Evolutionary conservation across 176 grass and related monocot species (phyloP).

Genomic region (Eragrostis curvula): DNA sequence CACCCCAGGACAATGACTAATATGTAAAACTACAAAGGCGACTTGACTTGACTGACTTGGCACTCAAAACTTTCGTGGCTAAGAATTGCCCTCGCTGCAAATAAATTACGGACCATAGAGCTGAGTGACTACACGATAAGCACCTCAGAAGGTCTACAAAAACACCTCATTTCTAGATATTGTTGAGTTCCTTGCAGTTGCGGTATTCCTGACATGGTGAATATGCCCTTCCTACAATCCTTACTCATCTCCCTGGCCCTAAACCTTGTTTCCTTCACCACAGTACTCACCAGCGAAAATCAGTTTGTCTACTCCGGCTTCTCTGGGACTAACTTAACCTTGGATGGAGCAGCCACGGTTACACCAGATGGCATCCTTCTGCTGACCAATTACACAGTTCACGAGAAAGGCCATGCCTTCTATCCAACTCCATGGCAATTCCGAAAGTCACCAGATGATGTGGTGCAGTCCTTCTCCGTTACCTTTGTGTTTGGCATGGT

Average conservation of each 20-base stretch:
- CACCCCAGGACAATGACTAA: neutral
- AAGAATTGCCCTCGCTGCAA: neutral
- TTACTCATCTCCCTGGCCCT: neutral
- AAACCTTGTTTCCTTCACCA: neutral
- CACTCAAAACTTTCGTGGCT: neutral
- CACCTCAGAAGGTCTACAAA: too few species aligned
- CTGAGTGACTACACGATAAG: neutral
- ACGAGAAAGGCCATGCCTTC: too few species aligned
- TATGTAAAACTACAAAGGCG: neutral
- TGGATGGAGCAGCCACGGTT: neutral
- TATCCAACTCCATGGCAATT: too few species aligned
- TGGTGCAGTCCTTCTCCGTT: too few species aligned
- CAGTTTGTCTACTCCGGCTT: conserved; percentile 9
- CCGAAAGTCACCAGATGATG: too few species aligned
- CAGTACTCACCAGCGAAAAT: neutral
- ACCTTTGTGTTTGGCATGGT: too few species aligned
- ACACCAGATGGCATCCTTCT: neutral
- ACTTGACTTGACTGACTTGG: neutral
- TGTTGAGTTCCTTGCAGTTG: neutral
- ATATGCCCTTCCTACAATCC: neutral
- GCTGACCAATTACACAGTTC: neutral
- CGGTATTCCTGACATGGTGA: neutral
- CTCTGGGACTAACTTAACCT: neutral
- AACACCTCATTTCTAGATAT: neutral
- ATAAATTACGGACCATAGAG: neutral